Base-by-base conservation (phyloP, 495 filamentous ascomycete species). In the Talaromyces trachyspermus region DNA sequence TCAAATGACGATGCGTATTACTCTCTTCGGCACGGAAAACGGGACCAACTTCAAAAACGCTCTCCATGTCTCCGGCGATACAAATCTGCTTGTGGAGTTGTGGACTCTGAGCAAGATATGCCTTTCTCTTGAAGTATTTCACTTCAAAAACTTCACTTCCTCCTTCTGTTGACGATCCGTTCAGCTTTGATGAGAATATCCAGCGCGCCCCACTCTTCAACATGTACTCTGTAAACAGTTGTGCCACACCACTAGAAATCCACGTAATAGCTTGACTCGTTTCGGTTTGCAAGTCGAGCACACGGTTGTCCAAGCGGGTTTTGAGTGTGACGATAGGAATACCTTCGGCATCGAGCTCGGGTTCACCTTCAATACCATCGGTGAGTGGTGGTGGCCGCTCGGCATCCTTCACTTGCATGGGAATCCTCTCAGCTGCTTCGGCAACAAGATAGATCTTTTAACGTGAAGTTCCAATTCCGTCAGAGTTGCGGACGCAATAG, bases 11-110 rank as follows among this genome's bases (percentile, higher is more conserved):
- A 58, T 94, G 88, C 1, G 92, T 98, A 60, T 95, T 95, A 46
- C 84, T 90, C 65, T 97, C 95, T 71, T 97, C 92, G 0, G 92
- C 92, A 60, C 91, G 79, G 81, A 95, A 98, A 7, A 97, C 91
- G 3, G 88, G 86, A 0, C 86, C 88, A 47, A 94, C 83, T 58
- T 89, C 85, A 60, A 86, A 96, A 9, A 98, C 91, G 48, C 80
- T 83, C 61, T 91, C 81, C 63, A 92, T 79, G 43, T 94, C 92
- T 56, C 89, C 88, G 18, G 90, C 89, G 56, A 98, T 95, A 61
- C 88, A 84, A 75, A 94, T 88, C 56, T 98, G 92, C 72, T 98
- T 96, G 65, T 94, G 91, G 40, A 98, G 79, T 65, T 98, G 92
- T 10, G 92, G 92, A 50, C 86, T 91, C 68, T 97, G 91, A 15